Evolutionary conservation across 1,284 basidiomycete species (phyloP).

Genomic region (Porodaedalea pini): DNA sequence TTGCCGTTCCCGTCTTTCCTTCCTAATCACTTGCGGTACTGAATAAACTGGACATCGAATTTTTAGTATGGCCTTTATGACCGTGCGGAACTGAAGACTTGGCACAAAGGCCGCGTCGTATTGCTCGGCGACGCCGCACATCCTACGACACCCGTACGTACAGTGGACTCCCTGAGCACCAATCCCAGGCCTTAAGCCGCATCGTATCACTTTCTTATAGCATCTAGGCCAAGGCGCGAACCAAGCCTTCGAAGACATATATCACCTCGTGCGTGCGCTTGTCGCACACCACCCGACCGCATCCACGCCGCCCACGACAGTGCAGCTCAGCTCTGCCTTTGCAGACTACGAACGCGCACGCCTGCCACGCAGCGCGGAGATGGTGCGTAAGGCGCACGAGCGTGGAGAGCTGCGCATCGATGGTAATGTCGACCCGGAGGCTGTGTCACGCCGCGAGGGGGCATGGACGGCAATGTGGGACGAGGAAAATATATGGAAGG

Average conservation of each 20-base stretch:
- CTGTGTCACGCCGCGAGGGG: constrained; percentile 33
- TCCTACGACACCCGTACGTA: constrained; percentile 35
- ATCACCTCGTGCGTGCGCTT: constrained; percentile 37
- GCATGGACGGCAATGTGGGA: constrained; percentile 24
- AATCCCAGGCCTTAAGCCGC: too few species aligned
- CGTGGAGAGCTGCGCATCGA: constrained; percentile 36
- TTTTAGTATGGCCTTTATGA: constrained; percentile 47
- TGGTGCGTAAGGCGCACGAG: constrained; percentile 38
- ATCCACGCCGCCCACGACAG: constrained; percentile 30
- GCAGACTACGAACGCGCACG: constrained; percentile 30
- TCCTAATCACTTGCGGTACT: background rate
- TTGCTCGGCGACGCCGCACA: constrained; percentile 50
- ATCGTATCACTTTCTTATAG: constrained; percentile 27
- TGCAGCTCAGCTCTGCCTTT: constrained; percentile 33
- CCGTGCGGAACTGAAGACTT: constrained; percentile 39
- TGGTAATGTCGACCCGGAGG: constrained; percentile 26
- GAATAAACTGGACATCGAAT: background rate
- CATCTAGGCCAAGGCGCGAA: constrained; percentile 50
- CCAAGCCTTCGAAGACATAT: constrained; percentile 45
- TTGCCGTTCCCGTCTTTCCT: too few species aligned
- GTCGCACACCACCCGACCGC: constrained; percentile 32
- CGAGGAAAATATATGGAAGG: constrained; percentile 20
- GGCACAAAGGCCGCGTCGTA: constrained; percentile 38
- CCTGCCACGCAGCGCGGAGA: constrained; percentile 31
- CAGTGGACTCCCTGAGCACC: too few species aligned